Evolutionary conservation across 257 asterid species (phyloP), one percentile per base, ranked within the genome.

Genomic region (Fraxinus americana): DNA sequence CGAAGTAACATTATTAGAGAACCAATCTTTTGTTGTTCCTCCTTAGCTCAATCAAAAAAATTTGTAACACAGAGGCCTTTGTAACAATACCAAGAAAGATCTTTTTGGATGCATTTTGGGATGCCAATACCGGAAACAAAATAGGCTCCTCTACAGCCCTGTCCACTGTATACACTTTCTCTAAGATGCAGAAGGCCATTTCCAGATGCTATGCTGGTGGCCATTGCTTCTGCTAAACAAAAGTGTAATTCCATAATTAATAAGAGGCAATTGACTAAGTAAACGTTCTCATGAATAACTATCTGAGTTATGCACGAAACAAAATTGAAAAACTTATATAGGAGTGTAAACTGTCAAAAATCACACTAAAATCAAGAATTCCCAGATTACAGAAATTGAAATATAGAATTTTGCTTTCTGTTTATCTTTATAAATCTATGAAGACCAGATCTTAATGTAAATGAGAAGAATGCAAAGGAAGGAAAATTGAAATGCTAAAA

Each of bases 141-240:
- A n/a, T n/a, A n/a, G n/a, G n/a, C n/a, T n/a, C n/a, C n/a, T n/a
- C n/a, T n/a, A n/a, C n/a, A n/a, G n/a, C n/a, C n/a, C n/a, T n/a
- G n/a, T n/a, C n/a, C n/a, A n/a, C n/a, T n/a, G n/a, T n/a, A n/a
- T n/a, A n/a, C n/a, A n/a, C n/a, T n/a, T n/a, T n/a, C n/a, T n/a
- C n/a, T n/a, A n/a, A n/a, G n/a, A 75, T 81, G 90, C 74, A 89
- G 85, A 61, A 74, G 85, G 54, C 88, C 88, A 61, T 88, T 86
- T 57, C 91, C 87, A 7, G 92, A 82, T 78, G 97, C 96, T 78
- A 89, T 77, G 73, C 90, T 79, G 54, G 92, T 78, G 54, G 97
- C 90, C 99, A 95, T 95, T 78, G 32, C 54, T 77, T 35, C 94
- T 84, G 91, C 79, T 32, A 73, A 74, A 74, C 59, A 68, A 17